Percentiles rank a stretch among this genome's conserved stretches.
Evolutionary conservation across 352 stramenopile species (phyloP).

Genomic region (Globisporangium mamillatum): DNA sequence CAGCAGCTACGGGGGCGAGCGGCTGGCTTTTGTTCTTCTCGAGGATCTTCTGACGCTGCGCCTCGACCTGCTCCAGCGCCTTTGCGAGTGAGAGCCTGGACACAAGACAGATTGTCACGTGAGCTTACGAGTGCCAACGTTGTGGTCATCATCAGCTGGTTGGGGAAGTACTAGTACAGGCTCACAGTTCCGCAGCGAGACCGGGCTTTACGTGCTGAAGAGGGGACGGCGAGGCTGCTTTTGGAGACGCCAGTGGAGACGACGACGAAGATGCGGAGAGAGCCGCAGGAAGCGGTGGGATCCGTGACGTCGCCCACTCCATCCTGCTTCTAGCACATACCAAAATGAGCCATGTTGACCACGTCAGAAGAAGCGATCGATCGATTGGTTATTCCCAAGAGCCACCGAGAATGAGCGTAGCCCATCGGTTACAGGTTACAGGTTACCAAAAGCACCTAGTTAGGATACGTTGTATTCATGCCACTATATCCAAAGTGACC

Average conservation of each 20-base stretch:
- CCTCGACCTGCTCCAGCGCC: constrained; percentile 35
- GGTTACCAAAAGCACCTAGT: no score
- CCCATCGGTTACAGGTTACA: background rate
- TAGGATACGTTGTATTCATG: background rate
- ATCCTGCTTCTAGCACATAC: constrained; percentile 4
- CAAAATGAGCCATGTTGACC: background rate
- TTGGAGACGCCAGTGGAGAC: background rate
- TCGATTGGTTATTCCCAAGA: background rate
- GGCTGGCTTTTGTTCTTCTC: constrained; percentile 26
- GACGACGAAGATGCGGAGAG: background rate
- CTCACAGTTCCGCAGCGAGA: constrained; percentile 15
- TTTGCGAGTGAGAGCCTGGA: constrained; percentile 32
- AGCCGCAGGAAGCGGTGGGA: constrained; percentile 19
- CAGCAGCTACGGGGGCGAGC: constrained; percentile 13
- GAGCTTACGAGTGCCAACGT: background rate
- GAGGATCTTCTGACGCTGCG: constrained; percentile 32
- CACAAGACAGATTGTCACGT: background rate
- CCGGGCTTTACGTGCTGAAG: constrained; percentile 7
- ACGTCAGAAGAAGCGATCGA: background rate
- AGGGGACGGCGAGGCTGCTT: background rate
- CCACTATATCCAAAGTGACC: background rate
- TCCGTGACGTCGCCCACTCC: constrained; percentile 29
- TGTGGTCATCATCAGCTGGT: constrained; percentile 8
- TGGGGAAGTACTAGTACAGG: constrained; percentile 17
- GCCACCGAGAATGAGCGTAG: background rate